Base-by-base conservation (phyloP, 2,329 filamentous ascomycete species). In the Eutypella sp. region DNA sequence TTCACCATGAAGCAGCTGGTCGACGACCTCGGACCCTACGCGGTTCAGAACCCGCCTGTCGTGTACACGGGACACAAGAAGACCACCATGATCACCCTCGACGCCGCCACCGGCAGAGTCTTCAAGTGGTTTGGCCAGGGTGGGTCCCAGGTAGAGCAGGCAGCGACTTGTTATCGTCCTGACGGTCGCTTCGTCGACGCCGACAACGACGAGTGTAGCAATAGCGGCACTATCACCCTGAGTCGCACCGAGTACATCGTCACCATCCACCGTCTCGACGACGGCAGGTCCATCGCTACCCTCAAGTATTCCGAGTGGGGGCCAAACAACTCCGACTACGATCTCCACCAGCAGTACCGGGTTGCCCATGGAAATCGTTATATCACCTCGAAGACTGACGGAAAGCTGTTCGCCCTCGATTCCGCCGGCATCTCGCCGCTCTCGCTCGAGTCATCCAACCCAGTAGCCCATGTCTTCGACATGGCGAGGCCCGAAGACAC, bases 251-350 rank as follows among this genome's bases (percentile, higher is more conserved):
- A 96, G 64, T 99, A 99, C 67, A 92, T 81, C 5, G 85, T 99
- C 49, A 82, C 79, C 46, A 95, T 99, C 38, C 85, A 90, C 53
- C 84, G 88, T 49, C 79, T 77, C 38, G 79, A 86, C 55, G 84
- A 81, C 3, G 84, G 85, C 2, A 80, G 85, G 48, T 80, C 82
- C 7, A 85, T 99, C 51, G 95, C 90, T 59, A 96, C 89, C 0
- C 80, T 99, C 55, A 91, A 83, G 54, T 99, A 95, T 62, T 87
- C 89, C 10, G 93, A 99, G 65, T 99, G 93, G 93, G 84, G 83
- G 1, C 88, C 91, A 13, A 99, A 99, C 66, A 95, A 86, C 48
- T 87, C 84, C 49, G 92, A 99, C 65, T 81, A 81, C 52, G 93
- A 99, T 62, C 80, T 99, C 6, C 84, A 89, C 57, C 80, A 80